Evolutionary conservation across 148 eudicot genomes (phyloP).

Genomic region (Rhododendron mucronatum): DNA sequence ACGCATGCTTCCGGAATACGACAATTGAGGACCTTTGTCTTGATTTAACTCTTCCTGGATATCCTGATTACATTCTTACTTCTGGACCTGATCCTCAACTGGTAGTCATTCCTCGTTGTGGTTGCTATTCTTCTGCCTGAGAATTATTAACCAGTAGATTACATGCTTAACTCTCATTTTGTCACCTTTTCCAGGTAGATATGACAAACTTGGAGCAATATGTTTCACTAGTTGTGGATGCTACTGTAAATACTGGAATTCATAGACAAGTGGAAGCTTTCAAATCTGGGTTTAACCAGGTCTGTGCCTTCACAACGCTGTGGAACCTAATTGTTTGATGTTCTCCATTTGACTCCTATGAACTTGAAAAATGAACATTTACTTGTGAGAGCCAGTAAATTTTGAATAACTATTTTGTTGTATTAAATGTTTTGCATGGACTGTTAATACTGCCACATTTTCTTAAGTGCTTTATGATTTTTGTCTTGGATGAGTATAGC

Average conservation of each 20-base stretch:
- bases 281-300: slow-evolving; percentile 88
- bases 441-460: not conserved
- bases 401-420: not conserved
- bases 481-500: not conserved
- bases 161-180: not conserved
- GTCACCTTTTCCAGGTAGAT: slow-evolving; percentile 46
- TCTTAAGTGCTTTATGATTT: not conserved
- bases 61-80: slow-evolving; percentile 63
- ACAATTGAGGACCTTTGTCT: slow-evolving; percentile 79
- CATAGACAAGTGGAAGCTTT: slow-evolving; percentile 87
- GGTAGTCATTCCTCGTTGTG: slow-evolving; percentile 34
- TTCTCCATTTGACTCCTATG: not conserved
- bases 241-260: slow-evolving; percentile 75
- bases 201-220: slow-evolving; percentile 71
- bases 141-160: not conserved
- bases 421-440: not conserved
- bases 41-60: slow-evolving; percentile 91
- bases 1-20: slow-evolving; percentile 46
- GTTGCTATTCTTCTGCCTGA: not conserved
- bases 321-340: not conserved
- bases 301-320: slow-evolving; percentile 15
- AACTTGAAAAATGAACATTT: not conserved
- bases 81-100: slow-evolving; percentile 40
- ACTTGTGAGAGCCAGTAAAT: too few species aligned
- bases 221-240: slow-evolving; percentile 66